Conservation (phyloP, 2,329 filamentous ascomycete species). For the Ploettnerulaceae sp. region DNA sequence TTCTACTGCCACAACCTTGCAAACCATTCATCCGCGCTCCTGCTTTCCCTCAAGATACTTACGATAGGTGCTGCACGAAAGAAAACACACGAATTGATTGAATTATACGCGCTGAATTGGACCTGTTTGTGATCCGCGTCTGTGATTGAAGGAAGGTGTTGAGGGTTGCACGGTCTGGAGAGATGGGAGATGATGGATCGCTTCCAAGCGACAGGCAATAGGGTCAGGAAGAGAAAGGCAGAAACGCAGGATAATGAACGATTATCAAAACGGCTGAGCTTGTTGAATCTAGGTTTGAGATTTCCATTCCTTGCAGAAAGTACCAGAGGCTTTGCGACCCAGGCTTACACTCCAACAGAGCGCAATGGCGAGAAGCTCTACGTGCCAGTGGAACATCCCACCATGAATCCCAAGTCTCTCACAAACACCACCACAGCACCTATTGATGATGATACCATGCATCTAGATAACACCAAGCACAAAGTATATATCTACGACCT, state of each 20-base stretch:
- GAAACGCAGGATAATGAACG: slow-evolving; percentile 62
- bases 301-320: slow-evolving; percentile 8
- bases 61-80: slow-evolving; percentile 17
- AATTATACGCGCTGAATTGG: slow-evolving; percentile 8
- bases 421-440: slow-evolving; percentile 12
- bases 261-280: slow-evolving; percentile 76
- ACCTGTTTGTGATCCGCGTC: not conserved
- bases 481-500: slow-evolving; percentile 89
- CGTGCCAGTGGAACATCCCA: slow-evolving; percentile 54
- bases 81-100: slow-evolving; percentile 1
- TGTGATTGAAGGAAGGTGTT: slow-evolving; percentile 6
- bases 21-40: slow-evolving; percentile 31
- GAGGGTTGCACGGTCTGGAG: slow-evolving; percentile 4
- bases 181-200: slow-evolving; percentile 32
- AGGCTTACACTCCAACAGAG: slow-evolving; percentile 42
- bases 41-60: not conserved
- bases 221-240: slow-evolving; percentile 53
- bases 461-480: slow-evolving; percentile 76
- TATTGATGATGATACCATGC: slow-evolving; percentile 61
- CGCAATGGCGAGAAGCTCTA: slow-evolving; percentile 59
- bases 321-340: not conserved
- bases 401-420: slow-evolving; percentile 20
- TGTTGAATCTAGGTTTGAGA: slow-evolving; percentile 71
- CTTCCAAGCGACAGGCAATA: slow-evolving; percentile 29
- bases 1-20: slow-evolving; percentile 19